Evolutionary conservation across 371 early-diverging fungal genomes (phyloP).

Genomic region (Rhizomucor miehei): DNA sequence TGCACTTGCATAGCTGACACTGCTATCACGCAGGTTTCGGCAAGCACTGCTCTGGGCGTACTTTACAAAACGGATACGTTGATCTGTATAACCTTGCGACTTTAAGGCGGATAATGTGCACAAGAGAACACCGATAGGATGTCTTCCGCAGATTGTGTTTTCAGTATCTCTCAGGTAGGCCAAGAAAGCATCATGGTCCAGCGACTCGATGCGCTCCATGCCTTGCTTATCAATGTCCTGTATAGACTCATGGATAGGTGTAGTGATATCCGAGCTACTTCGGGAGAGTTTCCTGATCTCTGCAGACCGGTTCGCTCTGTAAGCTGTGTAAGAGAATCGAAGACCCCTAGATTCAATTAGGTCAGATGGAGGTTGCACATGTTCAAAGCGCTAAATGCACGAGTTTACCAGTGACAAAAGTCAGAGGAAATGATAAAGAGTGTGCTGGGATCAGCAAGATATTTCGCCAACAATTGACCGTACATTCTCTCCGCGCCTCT

Average conservation of each 20-base stretch:
- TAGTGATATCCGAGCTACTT: neutral
- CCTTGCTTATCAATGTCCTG: conserved; percentile 75
- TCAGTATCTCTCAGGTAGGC: conserved; percentile 68
- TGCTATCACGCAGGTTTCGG: conserved; percentile 51
- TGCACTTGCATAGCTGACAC: conserved; percentile 74
- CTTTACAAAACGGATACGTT: conserved; percentile 58
- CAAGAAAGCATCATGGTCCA: conserved; percentile 59
- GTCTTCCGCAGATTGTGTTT: conserved; percentile 94
- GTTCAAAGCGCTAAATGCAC: too few species aligned
- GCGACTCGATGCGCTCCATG: conserved; percentile 69
- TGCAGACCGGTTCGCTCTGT: conserved; percentile 31
- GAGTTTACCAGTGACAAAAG: conserved; percentile 90
- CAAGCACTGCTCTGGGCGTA: conserved; percentile 82
- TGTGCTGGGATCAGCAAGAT: conserved; percentile 63
- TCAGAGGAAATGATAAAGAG: conserved; percentile 92
- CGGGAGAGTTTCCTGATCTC: neutral
- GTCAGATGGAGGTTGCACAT: too few species aligned
- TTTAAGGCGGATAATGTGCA: conserved; percentile 48
- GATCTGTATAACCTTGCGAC: conserved; percentile 7
- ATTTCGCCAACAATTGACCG: conserved; percentile 67
- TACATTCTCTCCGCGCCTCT: conserved; percentile 58
- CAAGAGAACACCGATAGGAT: conserved; percentile 85
- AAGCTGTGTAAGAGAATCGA: conserved; percentile 68
- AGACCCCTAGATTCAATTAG: too few species aligned
- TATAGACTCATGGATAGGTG: conserved; percentile 57